Percentiles rank a stretch among this genome's conserved stretches.
phyloP scores from a whole-genome alignment of 805 yeast genomes.

The Zygoascus bituminiphila region DNA sequence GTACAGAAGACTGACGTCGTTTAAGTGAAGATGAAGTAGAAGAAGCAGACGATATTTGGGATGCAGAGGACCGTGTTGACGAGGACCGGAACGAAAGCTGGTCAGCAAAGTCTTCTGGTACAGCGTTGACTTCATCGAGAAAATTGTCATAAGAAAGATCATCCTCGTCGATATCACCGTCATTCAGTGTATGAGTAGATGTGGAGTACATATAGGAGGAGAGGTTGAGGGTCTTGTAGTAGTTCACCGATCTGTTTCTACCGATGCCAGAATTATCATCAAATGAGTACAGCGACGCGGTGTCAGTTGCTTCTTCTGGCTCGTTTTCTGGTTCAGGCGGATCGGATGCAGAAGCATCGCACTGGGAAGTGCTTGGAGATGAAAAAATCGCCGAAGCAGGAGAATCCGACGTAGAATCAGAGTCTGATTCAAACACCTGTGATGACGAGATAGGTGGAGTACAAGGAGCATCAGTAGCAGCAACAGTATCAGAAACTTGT shows the following conservation, averaged over 20 bases:
- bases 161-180: slow-evolving; percentile 29
- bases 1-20: slow-evolving; percentile 10
- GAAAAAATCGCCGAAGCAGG: slow-evolving; percentile 23
- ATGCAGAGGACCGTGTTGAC: slow-evolving; percentile 3
- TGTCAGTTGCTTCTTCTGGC: slow-evolving; percentile 15
- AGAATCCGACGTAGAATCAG: slow-evolving; percentile 17
- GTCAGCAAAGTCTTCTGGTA: slow-evolving; percentile 32
- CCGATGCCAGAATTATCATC: slow-evolving; percentile 36
- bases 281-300: slow-evolving; percentile 40
- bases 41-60: background rate
- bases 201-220: background rate
- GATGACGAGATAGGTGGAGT: background rate
- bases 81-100: background rate
- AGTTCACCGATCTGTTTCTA: slow-evolving; percentile 45
- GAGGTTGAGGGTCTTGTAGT: slow-evolving; percentile 34
- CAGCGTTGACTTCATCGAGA: slow-evolving; percentile 43
- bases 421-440: background rate
- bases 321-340: slow-evolving; percentile 5
- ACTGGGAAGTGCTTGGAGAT: background rate
- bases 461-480: background rate
- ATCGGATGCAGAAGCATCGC: slow-evolving; percentile 4
- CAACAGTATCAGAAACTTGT: background rate
- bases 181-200: slow-evolving; percentile 7
- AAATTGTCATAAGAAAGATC: slow-evolving; percentile 35
- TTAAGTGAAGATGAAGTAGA: background rate